Evolutionary conservation across 176 grass and related monocot species (phyloP), one percentile per base, ranked within the genome.

Genomic region (Avena eriantha): DNA sequence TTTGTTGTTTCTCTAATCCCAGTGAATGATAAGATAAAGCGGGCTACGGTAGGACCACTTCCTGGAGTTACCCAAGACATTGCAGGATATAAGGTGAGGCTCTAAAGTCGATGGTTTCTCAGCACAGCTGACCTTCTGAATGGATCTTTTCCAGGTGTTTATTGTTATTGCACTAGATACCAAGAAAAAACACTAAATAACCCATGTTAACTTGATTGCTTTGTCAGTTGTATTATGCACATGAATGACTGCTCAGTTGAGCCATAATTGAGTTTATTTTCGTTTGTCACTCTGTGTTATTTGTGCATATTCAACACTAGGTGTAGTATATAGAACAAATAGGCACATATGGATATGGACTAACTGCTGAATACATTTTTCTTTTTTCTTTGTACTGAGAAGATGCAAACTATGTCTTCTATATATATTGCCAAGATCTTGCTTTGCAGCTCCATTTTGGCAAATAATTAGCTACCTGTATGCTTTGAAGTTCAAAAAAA

Each of bases 1-100:
- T 77, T 84, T 88, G 54, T 79, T 70, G 58, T 92, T 85, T 22
- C 19, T 82, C 35, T 83, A 84, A 70, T 67, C 79, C 43, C 56
- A 98, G 96, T 84, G 82, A 85, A 98, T 61, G 93, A 92, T 35
- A 98, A 98, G 86, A 86, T 83, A 13, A 98, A 98, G 77, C 81
- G 81, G 33, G 96, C 96, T 90, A 94, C 76, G 0, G 93, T 98
- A 46, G 96, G 93, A 35, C 96, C 96, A 82, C 84, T 96, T 67
- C 96, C 96, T 56, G 96, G 96, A 89, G 96, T 98, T 45, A 98
- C 96, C 80, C 89, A 94, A 88, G 96, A 98, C 87, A 98, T 98
- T 92, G 92, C 96, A 69, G 96, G 96, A 69, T 98, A 88, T 81
- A 98, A 96, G 90, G 93, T 98, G 59, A 76, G 41, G 21, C 19